Conservation (phyloP, 257 asterid species). For the Solanum stenotomum region DNA sequence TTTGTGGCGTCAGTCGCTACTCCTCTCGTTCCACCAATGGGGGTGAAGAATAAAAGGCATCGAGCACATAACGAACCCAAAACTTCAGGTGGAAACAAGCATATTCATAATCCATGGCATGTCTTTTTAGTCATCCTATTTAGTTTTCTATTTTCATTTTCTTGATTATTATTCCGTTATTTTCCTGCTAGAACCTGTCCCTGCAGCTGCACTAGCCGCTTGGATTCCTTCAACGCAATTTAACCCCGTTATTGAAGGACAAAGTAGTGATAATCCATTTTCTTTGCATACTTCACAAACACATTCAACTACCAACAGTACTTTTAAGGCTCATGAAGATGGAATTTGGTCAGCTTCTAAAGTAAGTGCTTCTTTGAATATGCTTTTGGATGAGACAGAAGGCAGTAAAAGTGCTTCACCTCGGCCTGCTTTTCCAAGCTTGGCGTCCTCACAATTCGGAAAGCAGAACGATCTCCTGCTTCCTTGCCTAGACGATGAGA, state of each 20-base stretch:
- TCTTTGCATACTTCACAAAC: background rate
- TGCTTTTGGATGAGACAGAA: conserved; percentile 40
- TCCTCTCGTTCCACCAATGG: conserved; percentile 22
- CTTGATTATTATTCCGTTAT: background rate
- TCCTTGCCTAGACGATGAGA: conserved; percentile 11
- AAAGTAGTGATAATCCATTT: background rate
- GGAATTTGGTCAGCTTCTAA: conserved; percentile 6
- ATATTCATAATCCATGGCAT: background rate
- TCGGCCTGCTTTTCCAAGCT: conserved; percentile 51
- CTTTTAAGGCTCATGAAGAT: background rate
- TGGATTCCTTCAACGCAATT: conserved; percentile 35
- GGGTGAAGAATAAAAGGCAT: conserved; percentile 42
- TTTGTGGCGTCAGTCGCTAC: conserved; percentile 40
- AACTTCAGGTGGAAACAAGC: conserved; percentile 30
- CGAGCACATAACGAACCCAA: conserved; percentile 38
- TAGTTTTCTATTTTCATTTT: conserved; percentile 3
- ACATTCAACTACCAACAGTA: conserved; percentile 10
- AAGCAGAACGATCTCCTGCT: conserved; percentile 10
- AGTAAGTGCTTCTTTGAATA: conserved; percentile 21
- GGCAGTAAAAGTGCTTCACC: conserved; percentile 42
- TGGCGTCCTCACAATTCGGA: conserved; percentile 17
- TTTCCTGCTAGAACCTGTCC: conserved; percentile 24
- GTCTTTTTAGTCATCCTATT: background rate
- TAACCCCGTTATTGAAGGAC: background rate
- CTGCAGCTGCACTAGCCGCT: conserved; percentile 34